These are phyloP conservation scores for Plenodomus biglobosus DNA, from an alignment of 2,329 filamentous ascomycete genomes.

Conservation along the genomic window DNA sequence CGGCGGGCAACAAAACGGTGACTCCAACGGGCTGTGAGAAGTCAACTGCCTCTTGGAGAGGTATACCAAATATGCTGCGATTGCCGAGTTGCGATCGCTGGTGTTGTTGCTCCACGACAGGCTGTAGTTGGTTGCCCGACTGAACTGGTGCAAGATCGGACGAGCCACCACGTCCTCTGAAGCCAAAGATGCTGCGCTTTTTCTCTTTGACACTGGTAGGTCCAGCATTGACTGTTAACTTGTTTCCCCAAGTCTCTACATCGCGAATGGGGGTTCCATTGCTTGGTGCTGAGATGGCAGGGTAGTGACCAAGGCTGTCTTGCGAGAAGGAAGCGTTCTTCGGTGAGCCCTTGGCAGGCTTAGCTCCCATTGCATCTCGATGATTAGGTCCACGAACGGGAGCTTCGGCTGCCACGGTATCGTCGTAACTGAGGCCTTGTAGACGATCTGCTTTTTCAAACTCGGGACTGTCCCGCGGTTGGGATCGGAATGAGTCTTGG, in stretches of 20 bases:
- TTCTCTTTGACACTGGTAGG: slow-evolving; percentile 71
- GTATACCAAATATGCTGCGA: slow-evolving; percentile 75
- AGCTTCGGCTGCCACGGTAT: slow-evolving; percentile 59
- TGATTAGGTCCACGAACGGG: slow-evolving; percentile 53
- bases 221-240: slow-evolving; percentile 34
- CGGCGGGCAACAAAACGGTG: slow-evolving; percentile 77
- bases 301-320: slow-evolving; percentile 39
- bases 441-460: slow-evolving; percentile 39
- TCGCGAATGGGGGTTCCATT: slow-evolving; percentile 85
- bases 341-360: slow-evolving; percentile 29
- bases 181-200: slow-evolving; percentile 71
- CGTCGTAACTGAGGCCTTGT: slow-evolving; percentile 58
- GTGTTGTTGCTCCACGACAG: slow-evolving; percentile 18
- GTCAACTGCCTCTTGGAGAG: slow-evolving; percentile 82
- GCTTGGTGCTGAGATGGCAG: slow-evolving; percentile 75
- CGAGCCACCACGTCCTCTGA: slow-evolving; percentile 66
- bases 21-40: slow-evolving; percentile 73
- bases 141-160: slow-evolving; percentile 59
- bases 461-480: slow-evolving; percentile 45
- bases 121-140: slow-evolving; percentile 18
- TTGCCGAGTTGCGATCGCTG: slow-evolving; percentile 44
- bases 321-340: slow-evolving; percentile 41
- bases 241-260: slow-evolving; percentile 82
- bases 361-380: slow-evolving; percentile 26
- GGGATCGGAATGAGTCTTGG: slow-evolving; percentile 32